These are phyloP conservation scores for Celoporthe dispersa DNA, from an alignment of 2,329 filamentous ascomycete species.

Conservation along the genomic window DNA sequence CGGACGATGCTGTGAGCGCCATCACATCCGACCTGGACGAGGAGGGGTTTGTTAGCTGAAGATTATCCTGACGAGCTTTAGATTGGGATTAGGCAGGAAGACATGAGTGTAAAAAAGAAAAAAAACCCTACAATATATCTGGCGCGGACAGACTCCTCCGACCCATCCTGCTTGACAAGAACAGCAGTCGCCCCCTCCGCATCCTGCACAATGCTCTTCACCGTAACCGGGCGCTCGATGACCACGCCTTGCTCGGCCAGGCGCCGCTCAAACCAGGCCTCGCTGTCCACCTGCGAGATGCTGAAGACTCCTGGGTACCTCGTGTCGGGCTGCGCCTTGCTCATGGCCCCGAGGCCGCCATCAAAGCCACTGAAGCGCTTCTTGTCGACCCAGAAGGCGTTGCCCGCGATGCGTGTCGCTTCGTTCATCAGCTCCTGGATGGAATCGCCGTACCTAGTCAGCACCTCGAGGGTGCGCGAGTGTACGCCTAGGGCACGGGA, in stretches of 20 bases:
- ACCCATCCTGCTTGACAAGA: slow-evolving; percentile 32
- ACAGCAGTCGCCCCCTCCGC: slow-evolving; percentile 36
- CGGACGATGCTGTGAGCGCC: slow-evolving; percentile 51
- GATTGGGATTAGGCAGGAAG: no score
- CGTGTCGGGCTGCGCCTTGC: slow-evolving; percentile 33
- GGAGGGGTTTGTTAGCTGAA: not conserved
- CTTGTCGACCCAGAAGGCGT: slow-evolving; percentile 43
- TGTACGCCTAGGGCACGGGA: slow-evolving; percentile 52
- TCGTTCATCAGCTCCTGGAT: slow-evolving; percentile 41
- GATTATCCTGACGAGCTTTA: no score
- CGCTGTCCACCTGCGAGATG: slow-evolving; percentile 42
- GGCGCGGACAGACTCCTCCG: slow-evolving; percentile 37
- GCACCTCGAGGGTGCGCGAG: slow-evolving; percentile 53
- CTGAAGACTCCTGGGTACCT: slow-evolving; percentile 39
- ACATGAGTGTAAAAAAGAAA: no score
- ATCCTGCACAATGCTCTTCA: slow-evolving; percentile 39
- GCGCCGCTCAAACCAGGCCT: slow-evolving; percentile 39
- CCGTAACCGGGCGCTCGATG: slow-evolving; percentile 39
- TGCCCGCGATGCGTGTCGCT: slow-evolving; percentile 44
- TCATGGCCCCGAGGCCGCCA: slow-evolving; percentile 20
- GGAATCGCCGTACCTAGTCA: slow-evolving; percentile 49
- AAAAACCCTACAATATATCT: slow-evolving; percentile 40
- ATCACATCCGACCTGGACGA: slow-evolving; percentile 47
- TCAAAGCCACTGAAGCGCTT: slow-evolving; percentile 27
- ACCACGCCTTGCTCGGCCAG: slow-evolving; percentile 35